Percentiles rank a stretch among this genome's conserved stretches.
Evolutionary conservation across 1,284 basidiomycete genomes (phyloP).

Genomic region (Blastosporella zonata): DNA sequence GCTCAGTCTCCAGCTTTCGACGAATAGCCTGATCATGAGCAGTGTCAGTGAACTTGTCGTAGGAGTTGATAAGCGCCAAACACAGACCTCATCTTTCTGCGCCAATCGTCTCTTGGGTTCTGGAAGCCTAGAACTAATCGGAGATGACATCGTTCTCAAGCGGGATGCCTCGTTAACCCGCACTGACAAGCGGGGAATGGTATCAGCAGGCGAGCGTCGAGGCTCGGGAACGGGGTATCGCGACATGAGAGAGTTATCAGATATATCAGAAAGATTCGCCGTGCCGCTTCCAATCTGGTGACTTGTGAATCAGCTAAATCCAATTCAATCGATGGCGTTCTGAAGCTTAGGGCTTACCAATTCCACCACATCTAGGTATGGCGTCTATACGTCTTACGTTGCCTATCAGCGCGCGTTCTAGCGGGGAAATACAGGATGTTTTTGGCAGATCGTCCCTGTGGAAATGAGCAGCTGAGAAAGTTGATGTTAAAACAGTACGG

Average conservation of each 20-base stretch:
- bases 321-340: too few relatives aligned
- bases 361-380: too few relatives aligned
- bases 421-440: too few relatives aligned
- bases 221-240: background rate
- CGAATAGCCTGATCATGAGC: background rate
- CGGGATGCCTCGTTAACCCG: background rate
- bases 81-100: slow-evolving; percentile 4
- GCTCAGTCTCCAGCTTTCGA: slow-evolving; percentile 1
- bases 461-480: too few relatives aligned
- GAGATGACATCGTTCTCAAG: background rate
- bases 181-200: background rate
- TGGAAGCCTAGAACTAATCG: background rate
- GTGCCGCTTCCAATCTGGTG: background rate
- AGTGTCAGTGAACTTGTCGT: background rate
- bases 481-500: too few relatives aligned
- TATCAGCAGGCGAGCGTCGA: background rate
- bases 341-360: too few relatives aligned
- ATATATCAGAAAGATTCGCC: background rate
- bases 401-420: too few relatives aligned
- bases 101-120: slow-evolving; percentile 3
- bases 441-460: too few relatives aligned
- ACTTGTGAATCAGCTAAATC: too few relatives aligned
- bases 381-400: too few relatives aligned
- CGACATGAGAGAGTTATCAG: background rate
- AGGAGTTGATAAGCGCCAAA: background rate